A percentile compares a stretch with the other conserved stretches of the same genome.
phyloP scores from a whole-genome alignment of 139 green algal genomes.

The Marvania coccoides region DNA sequence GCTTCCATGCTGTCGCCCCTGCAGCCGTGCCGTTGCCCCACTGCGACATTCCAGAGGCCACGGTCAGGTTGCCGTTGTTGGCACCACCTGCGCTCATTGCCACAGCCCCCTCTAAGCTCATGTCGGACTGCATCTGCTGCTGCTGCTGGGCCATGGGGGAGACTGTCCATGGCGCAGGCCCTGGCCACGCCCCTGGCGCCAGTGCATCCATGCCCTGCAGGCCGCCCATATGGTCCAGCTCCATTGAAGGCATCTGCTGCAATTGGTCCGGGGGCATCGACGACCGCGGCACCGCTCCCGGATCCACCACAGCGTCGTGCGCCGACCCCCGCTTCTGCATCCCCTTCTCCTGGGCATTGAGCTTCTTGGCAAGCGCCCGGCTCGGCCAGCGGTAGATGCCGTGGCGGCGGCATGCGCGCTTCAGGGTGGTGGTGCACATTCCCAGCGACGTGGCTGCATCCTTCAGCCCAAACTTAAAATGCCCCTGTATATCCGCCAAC shows the following conservation, averaged over 20 bases:
- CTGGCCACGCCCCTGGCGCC: background rate
- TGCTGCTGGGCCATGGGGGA: background rate
- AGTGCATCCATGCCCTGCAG: background rate
- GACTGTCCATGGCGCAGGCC: too few species aligned
- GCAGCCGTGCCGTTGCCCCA: too few species aligned
- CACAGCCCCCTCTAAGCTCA: constrained; percentile 2
- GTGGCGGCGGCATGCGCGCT: constrained; percentile 63
- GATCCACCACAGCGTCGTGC: background rate
- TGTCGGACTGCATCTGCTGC: constrained; percentile 5
- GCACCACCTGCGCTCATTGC: background rate
- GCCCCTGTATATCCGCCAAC: constrained; percentile 49
- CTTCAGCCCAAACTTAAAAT: constrained; percentile 80
- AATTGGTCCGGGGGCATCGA: background rate
- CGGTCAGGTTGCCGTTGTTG: background rate
- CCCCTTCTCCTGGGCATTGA: background rate
- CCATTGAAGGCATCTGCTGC: background rate
- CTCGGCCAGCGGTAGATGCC: constrained; percentile 81
- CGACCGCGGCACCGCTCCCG: background rate
- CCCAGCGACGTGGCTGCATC: constrained; percentile 72
- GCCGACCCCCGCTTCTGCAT: background rate
- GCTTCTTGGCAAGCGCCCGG: constrained; percentile 26
- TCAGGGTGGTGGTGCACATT: constrained; percentile 88
- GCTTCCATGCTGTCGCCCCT: background rate
- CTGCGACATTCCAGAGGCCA: background rate
- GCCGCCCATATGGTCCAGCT: background rate